Evolutionary conservation across 768 basidiomycete genomes (phyloP).

Genomic region (Lentinula guzmanii): DNA sequence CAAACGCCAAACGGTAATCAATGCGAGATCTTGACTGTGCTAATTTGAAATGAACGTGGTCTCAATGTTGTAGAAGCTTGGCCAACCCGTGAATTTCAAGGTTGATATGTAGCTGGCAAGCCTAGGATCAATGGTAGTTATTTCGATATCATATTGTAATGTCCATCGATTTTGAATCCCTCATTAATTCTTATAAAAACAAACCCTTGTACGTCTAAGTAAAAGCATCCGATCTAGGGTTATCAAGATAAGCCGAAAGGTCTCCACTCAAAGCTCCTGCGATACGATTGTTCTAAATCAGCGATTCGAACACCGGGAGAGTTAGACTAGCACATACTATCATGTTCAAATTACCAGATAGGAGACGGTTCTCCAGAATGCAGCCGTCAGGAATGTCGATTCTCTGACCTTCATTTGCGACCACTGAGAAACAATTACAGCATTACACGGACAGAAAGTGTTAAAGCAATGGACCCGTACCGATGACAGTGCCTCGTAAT

Average conservation of each 20-base stretch:
- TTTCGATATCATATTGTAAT: not conserved
- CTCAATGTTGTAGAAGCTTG: too few species aligned
- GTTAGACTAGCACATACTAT: slow-evolving; percentile 36
- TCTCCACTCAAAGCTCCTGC: not conserved
- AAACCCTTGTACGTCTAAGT: not conserved
- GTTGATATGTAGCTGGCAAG: too few species aligned
- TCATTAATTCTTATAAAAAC: slow-evolving; percentile 6
- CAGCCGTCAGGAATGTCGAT: slow-evolving; percentile 76
- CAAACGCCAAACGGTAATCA: too few species aligned
- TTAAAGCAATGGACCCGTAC: slow-evolving; percentile 18
- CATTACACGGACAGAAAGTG: too few species aligned
- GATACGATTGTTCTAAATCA: not conserved
- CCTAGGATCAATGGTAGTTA: not conserved
- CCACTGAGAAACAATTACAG: slow-evolving; percentile 27
- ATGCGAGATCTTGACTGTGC: too few species aligned
- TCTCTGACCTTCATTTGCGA: slow-evolving; percentile 71
- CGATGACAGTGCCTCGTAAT: slow-evolving; percentile 85
- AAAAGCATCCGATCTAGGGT: not conserved
- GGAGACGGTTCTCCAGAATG: slow-evolving; percentile 62
- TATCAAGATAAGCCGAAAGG: not conserved
- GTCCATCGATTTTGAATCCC: not conserved
- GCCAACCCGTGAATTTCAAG: too few species aligned
- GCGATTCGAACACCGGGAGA: not conserved
- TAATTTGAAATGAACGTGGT: too few species aligned
- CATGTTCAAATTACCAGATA: slow-evolving; percentile 84